Evolutionary conservation across 371 early-diverging fungal species (phyloP).

Genomic region (Vairimorpha apis): DNA sequence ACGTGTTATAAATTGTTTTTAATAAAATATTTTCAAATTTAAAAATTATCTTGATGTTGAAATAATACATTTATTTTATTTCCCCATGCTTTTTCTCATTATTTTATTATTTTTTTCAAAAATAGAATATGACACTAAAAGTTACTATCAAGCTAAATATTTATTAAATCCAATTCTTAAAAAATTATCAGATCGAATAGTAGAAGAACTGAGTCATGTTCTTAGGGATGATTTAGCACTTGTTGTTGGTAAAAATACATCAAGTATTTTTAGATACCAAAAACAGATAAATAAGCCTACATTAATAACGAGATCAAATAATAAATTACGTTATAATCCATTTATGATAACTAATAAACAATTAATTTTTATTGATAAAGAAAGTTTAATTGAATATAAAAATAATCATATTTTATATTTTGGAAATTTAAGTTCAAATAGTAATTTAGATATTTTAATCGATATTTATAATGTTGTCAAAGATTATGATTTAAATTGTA

Average conservation of each 20-base stretch:
- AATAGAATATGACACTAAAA: neutral
- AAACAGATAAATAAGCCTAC: neutral
- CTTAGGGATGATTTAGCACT: neutral
- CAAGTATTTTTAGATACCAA: conserved; percentile 1
- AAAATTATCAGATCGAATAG: neutral
- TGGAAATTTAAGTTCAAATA: too few relatives aligned
- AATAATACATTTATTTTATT: neutral
- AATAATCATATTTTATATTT: too few relatives aligned
- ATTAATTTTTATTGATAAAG: neutral
- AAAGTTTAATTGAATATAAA: neutral
- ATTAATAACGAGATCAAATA: neutral
- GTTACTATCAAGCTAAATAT: neutral
- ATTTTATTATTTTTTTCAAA: neutral
- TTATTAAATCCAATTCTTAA: neutral
- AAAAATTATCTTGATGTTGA: neutral
- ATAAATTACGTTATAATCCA: neutral
- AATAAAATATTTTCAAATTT: too few relatives aligned
- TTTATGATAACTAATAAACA: neutral
- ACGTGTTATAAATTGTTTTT: too few relatives aligned
- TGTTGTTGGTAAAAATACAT: neutral
- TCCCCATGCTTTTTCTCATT: neutral
- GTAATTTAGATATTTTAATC: neutral
- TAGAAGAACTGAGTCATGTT: neutral
- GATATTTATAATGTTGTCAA: neutral
- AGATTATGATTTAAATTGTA: neutral